Evolutionary conservation across 148 eudicot species (phyloP).

Genomic region (Fagopyrum tataricum): DNA sequence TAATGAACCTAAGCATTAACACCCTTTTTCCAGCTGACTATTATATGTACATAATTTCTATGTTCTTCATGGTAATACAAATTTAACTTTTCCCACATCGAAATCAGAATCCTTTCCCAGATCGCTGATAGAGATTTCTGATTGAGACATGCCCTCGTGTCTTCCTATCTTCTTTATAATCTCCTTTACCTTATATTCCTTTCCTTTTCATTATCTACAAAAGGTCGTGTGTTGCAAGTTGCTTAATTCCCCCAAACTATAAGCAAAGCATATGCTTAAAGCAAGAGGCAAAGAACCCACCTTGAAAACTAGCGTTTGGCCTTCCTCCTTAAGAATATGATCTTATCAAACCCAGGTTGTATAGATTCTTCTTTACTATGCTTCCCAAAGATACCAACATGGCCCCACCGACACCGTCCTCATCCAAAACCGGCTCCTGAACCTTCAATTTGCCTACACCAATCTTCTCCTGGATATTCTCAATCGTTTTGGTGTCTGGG

Average conservation of each 20-base stretch:
- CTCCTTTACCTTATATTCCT: neutral
- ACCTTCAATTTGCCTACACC: conserved; percentile 51
- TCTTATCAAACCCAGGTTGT: conserved; percentile 66
- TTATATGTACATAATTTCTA: neutral
- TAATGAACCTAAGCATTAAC: neutral
- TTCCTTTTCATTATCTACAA: neutral
- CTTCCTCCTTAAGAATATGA: conserved; percentile 46
- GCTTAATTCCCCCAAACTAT: neutral
- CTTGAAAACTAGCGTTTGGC: neutral
- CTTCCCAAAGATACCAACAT: conserved; percentile 76
- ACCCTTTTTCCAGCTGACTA: neutral
- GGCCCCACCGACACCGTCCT: conserved; percentile 56
- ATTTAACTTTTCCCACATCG: neutral
- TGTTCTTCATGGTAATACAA: neutral
- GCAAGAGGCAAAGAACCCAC: conserved; percentile 1
- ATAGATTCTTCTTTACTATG: conserved; percentile 73
- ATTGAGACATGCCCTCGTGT: neutral
- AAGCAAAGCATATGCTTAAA: conserved; percentile 1
- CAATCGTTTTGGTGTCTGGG: conserved; percentile 48
- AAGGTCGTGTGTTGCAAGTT: neutral
- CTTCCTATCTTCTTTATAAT: neutral
- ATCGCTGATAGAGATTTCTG: neutral
- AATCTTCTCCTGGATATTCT: conserved; percentile 49
- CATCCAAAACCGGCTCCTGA: conserved; percentile 61
- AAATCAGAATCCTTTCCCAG: neutral